phyloP scores from a whole-genome alignment of 768 basidiomycete species.

The Kondoa subrosea region DNA sequence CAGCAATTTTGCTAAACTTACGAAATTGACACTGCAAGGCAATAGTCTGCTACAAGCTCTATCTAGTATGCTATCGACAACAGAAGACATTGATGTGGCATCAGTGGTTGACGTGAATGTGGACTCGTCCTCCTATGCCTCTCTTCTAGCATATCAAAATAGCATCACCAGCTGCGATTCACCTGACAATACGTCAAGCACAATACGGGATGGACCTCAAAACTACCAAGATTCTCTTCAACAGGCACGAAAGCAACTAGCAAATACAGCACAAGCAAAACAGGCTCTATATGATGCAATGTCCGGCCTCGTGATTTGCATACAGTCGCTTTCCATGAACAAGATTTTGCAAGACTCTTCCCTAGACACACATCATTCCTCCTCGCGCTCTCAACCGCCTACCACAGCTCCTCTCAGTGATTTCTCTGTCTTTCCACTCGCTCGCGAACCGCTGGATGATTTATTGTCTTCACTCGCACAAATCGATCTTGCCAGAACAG shows the following conservation, averaged over 20 bases:
- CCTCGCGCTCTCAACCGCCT: slow-evolving; percentile 1
- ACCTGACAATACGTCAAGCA: neutral
- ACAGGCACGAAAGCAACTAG: slow-evolving; percentile 32
- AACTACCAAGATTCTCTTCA: neutral
- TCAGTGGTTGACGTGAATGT: slow-evolving; percentile 65
- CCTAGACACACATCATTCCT: neutral
- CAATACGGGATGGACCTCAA: neutral
- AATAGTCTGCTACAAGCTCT: neutral
- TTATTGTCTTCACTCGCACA: neutral
- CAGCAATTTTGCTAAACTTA: slow-evolving; percentile 35
- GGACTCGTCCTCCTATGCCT: slow-evolving; percentile 25
- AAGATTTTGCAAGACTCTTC: neutral
- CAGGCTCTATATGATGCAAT: slow-evolving; percentile 64
- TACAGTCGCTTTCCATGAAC: slow-evolving; percentile 34
- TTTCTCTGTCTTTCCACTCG: neutral
- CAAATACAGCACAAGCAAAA: slow-evolving; percentile 50
- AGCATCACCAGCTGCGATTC: neutral
- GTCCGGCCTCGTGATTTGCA: slow-evolving; percentile 43
- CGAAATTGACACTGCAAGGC: slow-evolving; percentile 38
- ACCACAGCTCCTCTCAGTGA: neutral
- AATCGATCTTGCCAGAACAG: neutral
- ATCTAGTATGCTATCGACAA: slow-evolving; percentile 30
- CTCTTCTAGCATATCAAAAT: slow-evolving; percentile 3
- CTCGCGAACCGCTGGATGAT: neutral
- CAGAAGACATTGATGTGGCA: slow-evolving; percentile 59